These are phyloP conservation scores for Cicer yamashitae DNA, from an alignment of 306 rosid species.

Conservation along the genomic window DNA sequence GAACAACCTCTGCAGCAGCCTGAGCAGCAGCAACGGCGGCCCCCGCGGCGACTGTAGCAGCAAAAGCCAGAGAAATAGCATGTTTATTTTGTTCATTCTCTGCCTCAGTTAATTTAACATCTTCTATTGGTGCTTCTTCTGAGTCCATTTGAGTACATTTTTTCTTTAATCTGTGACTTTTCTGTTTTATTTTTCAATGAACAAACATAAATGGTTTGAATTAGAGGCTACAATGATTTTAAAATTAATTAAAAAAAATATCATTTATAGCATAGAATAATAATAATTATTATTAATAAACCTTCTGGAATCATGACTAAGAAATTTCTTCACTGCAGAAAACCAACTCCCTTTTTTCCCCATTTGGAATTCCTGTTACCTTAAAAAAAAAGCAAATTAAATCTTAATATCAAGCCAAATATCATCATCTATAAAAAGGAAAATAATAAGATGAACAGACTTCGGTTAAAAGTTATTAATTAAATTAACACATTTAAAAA, in stretches of 20 bases:
- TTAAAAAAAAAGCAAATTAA: constrained; percentile 31
- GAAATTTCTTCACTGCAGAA: constrained; percentile 77
- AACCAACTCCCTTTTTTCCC: constrained; percentile 87
- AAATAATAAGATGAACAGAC: constrained; percentile 18
- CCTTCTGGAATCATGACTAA: constrained; percentile 70
- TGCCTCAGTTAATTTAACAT: constrained; percentile 51
- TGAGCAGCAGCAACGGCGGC: constrained; percentile 74
- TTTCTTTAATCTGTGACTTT: constrained; percentile 61
- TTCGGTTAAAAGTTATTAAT: constrained; percentile 16
- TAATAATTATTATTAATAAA: constrained; percentile 22
- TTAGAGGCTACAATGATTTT: constrained; percentile 22
- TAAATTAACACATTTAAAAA: constrained; percentile 24
- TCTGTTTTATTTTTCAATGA: constrained; percentile 42
- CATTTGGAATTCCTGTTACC: constrained; percentile 58
- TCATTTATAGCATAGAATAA: background rate
- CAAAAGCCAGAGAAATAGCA: constrained; percentile 76
- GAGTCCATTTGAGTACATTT: constrained; percentile 51
- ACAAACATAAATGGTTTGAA: constrained; percentile 2
- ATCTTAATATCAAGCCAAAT: constrained; percentile 26
- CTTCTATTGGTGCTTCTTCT: constrained; percentile 47
- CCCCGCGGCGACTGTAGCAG: constrained; percentile 76
- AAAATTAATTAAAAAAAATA: background rate
- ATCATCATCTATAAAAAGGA: background rate
- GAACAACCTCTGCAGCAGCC: constrained; percentile 76
- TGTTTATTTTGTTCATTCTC: constrained; percentile 69